Conservation (phyloP, 2,329 filamentous ascomycete genomes). For the Fusarium concolor region DNA sequence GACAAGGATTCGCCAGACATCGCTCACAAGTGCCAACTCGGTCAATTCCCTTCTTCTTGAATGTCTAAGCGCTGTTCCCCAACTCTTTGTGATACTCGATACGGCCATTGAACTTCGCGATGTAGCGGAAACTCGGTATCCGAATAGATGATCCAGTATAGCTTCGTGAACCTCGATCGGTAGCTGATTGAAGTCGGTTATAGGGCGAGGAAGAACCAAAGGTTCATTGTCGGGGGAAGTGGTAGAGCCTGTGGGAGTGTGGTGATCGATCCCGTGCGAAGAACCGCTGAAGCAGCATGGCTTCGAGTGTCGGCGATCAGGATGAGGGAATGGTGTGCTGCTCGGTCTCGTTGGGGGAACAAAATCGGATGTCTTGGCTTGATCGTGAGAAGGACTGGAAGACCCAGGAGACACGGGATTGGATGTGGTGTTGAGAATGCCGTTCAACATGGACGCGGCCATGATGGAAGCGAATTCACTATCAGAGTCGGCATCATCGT, state of each 20-base stretch:
- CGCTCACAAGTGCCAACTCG: slow-evolving; percentile 71
- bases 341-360: slow-evolving; percentile 61
- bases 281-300: slow-evolving; percentile 45
- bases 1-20: slow-evolving; percentile 73
- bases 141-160: slow-evolving; percentile 78
- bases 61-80: slow-evolving; percentile 74
- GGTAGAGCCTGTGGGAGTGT: slow-evolving; percentile 28
- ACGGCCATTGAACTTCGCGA: slow-evolving; percentile 67
- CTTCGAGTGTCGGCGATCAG: slow-evolving; percentile 57
- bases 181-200: slow-evolving; percentile 61
- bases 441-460: slow-evolving; percentile 52
- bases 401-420: slow-evolving; percentile 67
- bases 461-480: slow-evolving; percentile 53
- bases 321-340: slow-evolving; percentile 70
- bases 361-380: slow-evolving; percentile 55
- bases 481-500: slow-evolving; percentile 43
- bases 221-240: slow-evolving; percentile 34
- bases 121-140: slow-evolving; percentile 72
- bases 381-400: slow-evolving; percentile 63
- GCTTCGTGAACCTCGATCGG: slow-evolving; percentile 79
- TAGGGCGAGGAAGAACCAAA: slow-evolving; percentile 29
- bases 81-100: slow-evolving; percentile 66
- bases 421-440: slow-evolving; percentile 57
- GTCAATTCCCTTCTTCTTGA: slow-evolving; percentile 75
- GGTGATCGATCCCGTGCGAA: slow-evolving; percentile 39